Percentiles rank a stretch among this genome's conserved stretches.
phyloP scores from a whole-genome alignment of 2,329 filamentous ascomycete genomes.

The Pseudocercospora crystallina region DNA sequence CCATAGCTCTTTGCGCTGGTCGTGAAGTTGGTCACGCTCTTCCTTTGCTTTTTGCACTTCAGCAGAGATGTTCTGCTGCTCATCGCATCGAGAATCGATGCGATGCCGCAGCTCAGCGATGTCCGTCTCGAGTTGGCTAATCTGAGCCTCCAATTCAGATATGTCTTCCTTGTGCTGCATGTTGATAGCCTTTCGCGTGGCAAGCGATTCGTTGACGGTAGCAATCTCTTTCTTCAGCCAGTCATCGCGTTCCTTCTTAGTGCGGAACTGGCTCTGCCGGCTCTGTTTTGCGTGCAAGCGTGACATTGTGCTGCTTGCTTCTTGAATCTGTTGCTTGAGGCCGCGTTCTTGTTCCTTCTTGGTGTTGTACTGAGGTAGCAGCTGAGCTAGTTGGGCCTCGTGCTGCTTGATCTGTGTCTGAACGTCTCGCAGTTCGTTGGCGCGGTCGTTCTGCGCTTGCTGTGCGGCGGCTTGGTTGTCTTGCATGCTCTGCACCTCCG shows the following conservation, averaged over 20 bases:
- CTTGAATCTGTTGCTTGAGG: constrained; percentile 69
- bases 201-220: constrained; percentile 73
- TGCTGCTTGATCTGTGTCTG: constrained; percentile 72
- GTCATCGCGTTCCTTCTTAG: constrained; percentile 81
- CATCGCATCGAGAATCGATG: constrained; percentile 76
- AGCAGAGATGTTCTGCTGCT: constrained; percentile 69
- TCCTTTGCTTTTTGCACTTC: constrained; percentile 77
- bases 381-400: constrained; percentile 69
- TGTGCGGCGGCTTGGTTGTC: constrained; percentile 79
- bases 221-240: constrained; percentile 79
- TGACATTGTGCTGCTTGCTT: constrained; percentile 71
- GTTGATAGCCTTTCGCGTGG: constrained; percentile 78
- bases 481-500: constrained; percentile 77
- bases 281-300: constrained; percentile 91
- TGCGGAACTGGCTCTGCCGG: constrained; percentile 81
- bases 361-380: constrained; percentile 75
- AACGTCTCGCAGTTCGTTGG: constrained; percentile 69
- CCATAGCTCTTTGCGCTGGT: constrained; percentile 83
- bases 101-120: constrained; percentile 68
- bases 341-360: constrained; percentile 71
- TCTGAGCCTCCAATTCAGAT: constrained; percentile 66
- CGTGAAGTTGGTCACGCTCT: constrained; percentile 72
- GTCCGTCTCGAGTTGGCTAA: constrained; percentile 70
- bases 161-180: constrained; percentile 85
- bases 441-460: constrained; percentile 68